Base-by-base conservation (phyloP, 108 stramenopile species). In the Conticribra weissflogii region DNA sequence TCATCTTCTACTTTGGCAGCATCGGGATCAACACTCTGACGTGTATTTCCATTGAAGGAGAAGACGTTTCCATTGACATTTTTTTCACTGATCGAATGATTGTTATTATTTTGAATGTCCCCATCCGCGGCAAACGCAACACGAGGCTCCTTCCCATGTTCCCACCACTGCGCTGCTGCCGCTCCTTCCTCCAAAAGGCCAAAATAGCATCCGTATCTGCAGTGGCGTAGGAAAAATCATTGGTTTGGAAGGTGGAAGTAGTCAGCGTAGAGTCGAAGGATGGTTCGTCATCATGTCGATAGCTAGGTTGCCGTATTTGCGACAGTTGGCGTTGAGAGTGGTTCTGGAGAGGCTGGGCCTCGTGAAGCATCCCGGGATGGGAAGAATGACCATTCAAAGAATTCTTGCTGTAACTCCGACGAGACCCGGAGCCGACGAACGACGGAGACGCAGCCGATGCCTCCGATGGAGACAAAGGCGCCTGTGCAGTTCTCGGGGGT, bases 181-280 rank as follows among this genome's bases (percentile, higher is more conserved):
- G 23, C 5, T 67, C 51, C 33, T 67, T 67, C 44, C 36, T 67
- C 66, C 66, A 67, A 21, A 3, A 7, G 1, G 54, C 54, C 16
- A 67, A 45, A 29, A 67, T 54, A 17, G 66, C 21, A 46, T 67
- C 66, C 18, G 66, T 67, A 44, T 55, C 66, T 12, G 66, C 16
- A 25, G 66, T 67, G n/a, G 66, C 34, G 5, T 41, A 28, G 2
- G 64, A 65, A 41, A 41, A 41, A 41, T 41, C 36, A 12, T 41
- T 5, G 36, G 36, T 41, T 9, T 41, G 36, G 12, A 41, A 41
- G 36, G 36, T 41, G n/a, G 44, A 53, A 0, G 52, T 27, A 0
- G 64, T 53, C 15, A 65, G 17, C 33, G 64, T 65, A 3, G 66
- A 55, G 25, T 67, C 66, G 34, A 67, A 67, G 4, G 66, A 67